Evolutionary conservation across 116 monocot genomes (phyloP).

Genomic region (Trichopus zeylanicus): DNA sequence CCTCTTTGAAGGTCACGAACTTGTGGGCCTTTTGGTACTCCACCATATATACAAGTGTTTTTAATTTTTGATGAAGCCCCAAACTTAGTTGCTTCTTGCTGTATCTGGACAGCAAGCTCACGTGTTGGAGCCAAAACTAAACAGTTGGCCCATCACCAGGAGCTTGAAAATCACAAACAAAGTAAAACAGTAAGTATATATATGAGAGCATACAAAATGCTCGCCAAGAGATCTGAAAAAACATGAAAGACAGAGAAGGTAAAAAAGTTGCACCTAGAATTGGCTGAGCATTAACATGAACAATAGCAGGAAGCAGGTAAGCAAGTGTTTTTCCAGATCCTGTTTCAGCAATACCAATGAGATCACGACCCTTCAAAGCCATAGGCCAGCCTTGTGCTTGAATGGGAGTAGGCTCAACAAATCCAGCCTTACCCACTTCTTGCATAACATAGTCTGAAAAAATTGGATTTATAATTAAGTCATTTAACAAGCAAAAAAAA

Average conservation of each 20-base stretch:
- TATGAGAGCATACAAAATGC: too few species aligned
- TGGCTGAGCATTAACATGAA: conserved; percentile 99
- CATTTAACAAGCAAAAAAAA: too few species aligned
- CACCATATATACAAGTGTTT: conserved; percentile 99
- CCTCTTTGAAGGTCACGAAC: conserved; percentile 99
- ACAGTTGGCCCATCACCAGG: conserved; percentile 98
- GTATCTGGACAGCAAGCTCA: conserved; percentile 98
- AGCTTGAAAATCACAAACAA: conserved; percentile 28
- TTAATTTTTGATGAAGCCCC: conserved; percentile 97
- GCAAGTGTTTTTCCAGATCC: conserved; percentile 99
- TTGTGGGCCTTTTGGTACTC: conserved; percentile 98
- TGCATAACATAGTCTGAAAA: conserved; percentile 89
- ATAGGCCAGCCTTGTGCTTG: conserved; percentile 99
- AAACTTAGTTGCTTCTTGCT: conserved; percentile 94
- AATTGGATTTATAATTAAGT: too few species aligned
- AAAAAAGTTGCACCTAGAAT: conserved; percentile 61
- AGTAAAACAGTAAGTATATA: too few species aligned
- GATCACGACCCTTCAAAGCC: conserved; percentile 97
- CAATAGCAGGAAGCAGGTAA: conserved; percentile 88
- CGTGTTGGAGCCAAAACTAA: conserved; percentile 94
- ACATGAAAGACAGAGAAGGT: neutral
- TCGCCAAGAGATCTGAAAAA: too few species aligned
- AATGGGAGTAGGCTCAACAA: conserved; percentile 95
- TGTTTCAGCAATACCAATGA: conserved; percentile 99
- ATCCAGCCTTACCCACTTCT: conserved; percentile 90